A percentile compares a stretch with the other conserved stretches of the same genome.
These are phyloP conservation scores for Paraconiothyrium brasiliense DNA, from an alignment of 2,329 filamentous ascomycete species.

Conservation along the genomic window DNA sequence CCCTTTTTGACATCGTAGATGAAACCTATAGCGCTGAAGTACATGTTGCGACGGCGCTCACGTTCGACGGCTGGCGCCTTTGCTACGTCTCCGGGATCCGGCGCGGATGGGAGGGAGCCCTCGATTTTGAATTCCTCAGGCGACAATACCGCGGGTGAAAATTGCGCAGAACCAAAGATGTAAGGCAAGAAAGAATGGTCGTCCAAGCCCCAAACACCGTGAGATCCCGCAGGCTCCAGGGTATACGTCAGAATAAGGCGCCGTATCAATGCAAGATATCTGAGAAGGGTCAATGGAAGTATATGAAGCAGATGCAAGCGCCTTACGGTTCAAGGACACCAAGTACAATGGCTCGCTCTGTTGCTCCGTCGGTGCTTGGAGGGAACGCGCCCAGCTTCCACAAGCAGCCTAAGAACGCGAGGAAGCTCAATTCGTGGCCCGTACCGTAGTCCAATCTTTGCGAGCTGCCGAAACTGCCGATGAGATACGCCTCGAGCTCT, in stretches of 20 bases:
- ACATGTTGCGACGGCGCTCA: constrained; percentile 67
- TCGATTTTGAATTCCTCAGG: constrained; percentile 72
- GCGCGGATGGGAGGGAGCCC: constrained; percentile 74
- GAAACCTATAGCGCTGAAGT: constrained; percentile 95
- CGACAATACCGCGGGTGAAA: constrained; percentile 75
- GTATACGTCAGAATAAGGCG: constrained; percentile 89
- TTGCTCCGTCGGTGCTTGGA: constrained; percentile 62
- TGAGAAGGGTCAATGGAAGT: constrained; percentile 44
- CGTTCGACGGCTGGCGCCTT: constrained; percentile 53
- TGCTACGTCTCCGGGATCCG: constrained; percentile 74
- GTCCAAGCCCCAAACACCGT: constrained; percentile 98
- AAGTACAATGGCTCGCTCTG: constrained; percentile 82
- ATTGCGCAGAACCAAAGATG: constrained; percentile 92
- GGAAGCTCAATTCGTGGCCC: constrained; percentile 92
- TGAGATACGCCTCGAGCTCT: constrained; percentile 81
- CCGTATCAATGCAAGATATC: constrained; percentile 82
- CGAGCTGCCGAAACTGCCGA: constrained; percentile 86
- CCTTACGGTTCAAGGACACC: constrained; percentile 82
- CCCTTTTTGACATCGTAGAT: constrained; percentile 97
- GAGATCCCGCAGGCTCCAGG: constrained; percentile 92
- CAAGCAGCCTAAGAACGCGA: constrained; percentile 87
- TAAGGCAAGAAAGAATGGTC: constrained; percentile 96
- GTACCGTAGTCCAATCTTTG: constrained; percentile 95
- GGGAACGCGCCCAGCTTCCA: constrained; percentile 90
- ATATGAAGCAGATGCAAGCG: constrained; percentile 8